Conservation (phyloP, 768 basidiomycete species). For the Lactarius pseudohatsudake region DNA sequence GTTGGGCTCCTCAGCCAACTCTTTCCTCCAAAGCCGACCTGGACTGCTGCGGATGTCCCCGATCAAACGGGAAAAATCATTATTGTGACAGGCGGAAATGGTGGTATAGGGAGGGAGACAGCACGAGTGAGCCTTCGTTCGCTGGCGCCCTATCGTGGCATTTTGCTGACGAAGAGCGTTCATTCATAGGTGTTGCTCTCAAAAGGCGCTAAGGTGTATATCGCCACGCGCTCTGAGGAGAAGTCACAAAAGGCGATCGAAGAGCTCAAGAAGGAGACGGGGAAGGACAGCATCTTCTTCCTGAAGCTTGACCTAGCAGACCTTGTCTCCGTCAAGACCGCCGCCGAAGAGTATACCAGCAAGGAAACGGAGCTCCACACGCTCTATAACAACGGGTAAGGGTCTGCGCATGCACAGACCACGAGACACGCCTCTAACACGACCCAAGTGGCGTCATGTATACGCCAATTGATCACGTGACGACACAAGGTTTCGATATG, state of each 20-base stretch:
- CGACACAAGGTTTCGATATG: conserved; percentile 29
- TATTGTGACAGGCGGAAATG: conserved; percentile 22
- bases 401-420: background rate
- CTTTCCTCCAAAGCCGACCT: conserved; percentile 19
- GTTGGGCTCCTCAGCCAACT: conserved; percentile 9
- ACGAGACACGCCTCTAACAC: background rate
- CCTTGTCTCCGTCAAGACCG: conserved; percentile 3
- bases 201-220: conserved; percentile 28
- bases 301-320: conserved; percentile 20
- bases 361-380: conserved; percentile 19
- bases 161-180: background rate
- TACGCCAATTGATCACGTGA: conserved; percentile 16
- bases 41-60: conserved; percentile 18
- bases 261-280: conserved; percentile 18
- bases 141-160: background rate
- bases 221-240: conserved; percentile 16
- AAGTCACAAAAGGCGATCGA: conserved; percentile 5
- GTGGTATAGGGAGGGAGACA: conserved; percentile 26
- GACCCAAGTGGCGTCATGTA: conserved; percentile 19
- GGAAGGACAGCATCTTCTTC: conserved; percentile 15
- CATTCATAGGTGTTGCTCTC: conserved; percentile 16
- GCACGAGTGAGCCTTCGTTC: conserved; percentile 10
- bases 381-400: conserved; percentile 17
- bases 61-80: conserved; percentile 23
- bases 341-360: conserved; percentile 15